Base-by-base conservation (phyloP, 2,329 filamentous ascomycete species). In the Elsinoe fawcettii region DNA sequence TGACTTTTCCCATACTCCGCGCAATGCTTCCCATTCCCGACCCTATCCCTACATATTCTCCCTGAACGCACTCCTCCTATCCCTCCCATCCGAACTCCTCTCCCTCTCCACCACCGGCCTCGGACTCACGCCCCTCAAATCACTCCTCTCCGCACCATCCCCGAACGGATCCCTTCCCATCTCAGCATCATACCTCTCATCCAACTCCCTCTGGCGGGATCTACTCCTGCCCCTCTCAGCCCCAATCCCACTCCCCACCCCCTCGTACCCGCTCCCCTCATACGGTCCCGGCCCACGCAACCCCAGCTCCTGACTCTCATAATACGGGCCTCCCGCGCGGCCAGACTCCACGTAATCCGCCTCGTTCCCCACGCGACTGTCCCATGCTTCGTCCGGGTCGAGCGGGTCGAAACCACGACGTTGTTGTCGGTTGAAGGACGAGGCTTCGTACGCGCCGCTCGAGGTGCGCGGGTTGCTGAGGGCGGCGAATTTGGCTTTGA, bases 301-400 rank as follows among this genome's bases (percentile, higher is more conserved):
- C 0, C 85, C 85, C 4, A 90, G 74, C 70, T 90, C 87, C 66
- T 87, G 83, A 68, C 92, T 88, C 67, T 92, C 88, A 66, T 88
- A 86, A 70, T 88, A 88, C 1, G 79, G 79, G 20, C 76, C 75
- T 2, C 74, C 74, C 2, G 12, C 54, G 14, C 1, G 75, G 73
- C 1, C 80, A 74, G 41, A 14, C 16, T 43, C 41, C 14, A 46
- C 37, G 34, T 62, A 60, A 66, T 86, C 84, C 16, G 85, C 82
- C 70, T 91, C 88, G 64, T 83, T 78, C 58, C 87, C 87, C 3
- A 95, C 88, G 59, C 87, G 78, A 61, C 87, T 74, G 73, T 93
- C 88, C 90, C 90, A 95, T 1, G 88, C 88, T 66, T 91, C 88
- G 68, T 95, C 89, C 1, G 87, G 87, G 66, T 93, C 89, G 46